phyloP scores from a whole-genome alignment of 148 eudicot species.

The Rhododendron simsii region DNA sequence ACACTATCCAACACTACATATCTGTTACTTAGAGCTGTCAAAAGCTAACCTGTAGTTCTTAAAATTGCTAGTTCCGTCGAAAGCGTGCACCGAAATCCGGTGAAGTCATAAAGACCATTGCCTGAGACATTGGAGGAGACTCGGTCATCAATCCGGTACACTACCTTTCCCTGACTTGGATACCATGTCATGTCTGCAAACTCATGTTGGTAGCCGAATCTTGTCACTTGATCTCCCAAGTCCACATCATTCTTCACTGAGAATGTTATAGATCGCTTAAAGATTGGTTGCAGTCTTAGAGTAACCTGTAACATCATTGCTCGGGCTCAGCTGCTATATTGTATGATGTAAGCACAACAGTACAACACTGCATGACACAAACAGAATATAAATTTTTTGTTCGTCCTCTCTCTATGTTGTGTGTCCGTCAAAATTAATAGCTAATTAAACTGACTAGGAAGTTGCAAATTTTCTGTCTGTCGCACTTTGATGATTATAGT shows the following conservation, averaged over 20 bases:
- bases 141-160: constrained; percentile 55
- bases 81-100: constrained; percentile 43
- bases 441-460: no score
- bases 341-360: neutral
- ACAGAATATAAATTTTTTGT: no score
- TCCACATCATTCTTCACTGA: constrained; percentile 11
- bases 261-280: constrained; percentile 52
- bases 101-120: constrained; percentile 39
- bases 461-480: no score
- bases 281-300: constrained; percentile 47
- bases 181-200: constrained; percentile 66
- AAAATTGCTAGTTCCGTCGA: constrained; percentile 26
- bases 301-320: constrained; percentile 43
- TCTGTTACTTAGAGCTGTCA: neutral
- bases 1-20: neutral
- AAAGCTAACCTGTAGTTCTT: constrained; percentile 36
- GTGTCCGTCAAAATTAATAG: no score
- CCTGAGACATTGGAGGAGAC: constrained; percentile 34
- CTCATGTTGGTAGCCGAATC: constrained; percentile 52
- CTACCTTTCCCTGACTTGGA: constrained; percentile 49
- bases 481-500: no score
- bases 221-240: constrained; percentile 41
- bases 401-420: no score
- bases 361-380: neutral
- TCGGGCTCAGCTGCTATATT: neutral